Conservation (phyloP, 306 rosid genomes). For the Pyrus pyrifolia region DNA sequence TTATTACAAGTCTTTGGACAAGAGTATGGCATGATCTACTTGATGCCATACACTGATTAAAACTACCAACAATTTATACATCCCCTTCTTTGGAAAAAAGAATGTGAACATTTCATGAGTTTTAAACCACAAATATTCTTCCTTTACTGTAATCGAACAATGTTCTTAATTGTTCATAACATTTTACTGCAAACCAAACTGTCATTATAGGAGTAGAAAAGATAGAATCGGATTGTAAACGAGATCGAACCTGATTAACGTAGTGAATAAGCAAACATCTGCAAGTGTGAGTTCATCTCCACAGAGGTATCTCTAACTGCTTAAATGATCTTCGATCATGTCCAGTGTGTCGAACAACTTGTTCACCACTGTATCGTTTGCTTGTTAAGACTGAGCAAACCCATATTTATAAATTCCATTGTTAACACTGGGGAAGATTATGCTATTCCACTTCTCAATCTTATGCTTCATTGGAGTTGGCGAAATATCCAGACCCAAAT, state of each 20-base stretch:
- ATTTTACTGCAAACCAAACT: too few species aligned
- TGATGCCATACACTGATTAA: too few species aligned
- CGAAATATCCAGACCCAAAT: constrained; percentile 57
- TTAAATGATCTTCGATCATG: constrained; percentile 53
- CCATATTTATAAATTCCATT: constrained; percentile 92
- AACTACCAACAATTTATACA: too few species aligned
- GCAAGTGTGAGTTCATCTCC: constrained; percentile 59
- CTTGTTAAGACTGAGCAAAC: constrained; percentile 91
- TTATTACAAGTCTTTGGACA: too few species aligned
- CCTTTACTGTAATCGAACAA: too few species aligned
- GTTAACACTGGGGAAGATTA: constrained; percentile 72
- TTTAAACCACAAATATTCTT: too few species aligned
- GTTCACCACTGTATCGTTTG: constrained; percentile 59
- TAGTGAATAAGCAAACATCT: constrained; percentile 68
- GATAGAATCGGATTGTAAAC: constrained; percentile 28
- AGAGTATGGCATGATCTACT: too few species aligned
- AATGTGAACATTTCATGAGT: too few species aligned
- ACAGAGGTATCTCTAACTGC: constrained; percentile 45
- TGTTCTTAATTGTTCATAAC: too few species aligned
- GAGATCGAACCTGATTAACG: constrained; percentile 65
- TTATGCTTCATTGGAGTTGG: constrained; percentile 47
- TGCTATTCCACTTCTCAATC: constrained; percentile 69
- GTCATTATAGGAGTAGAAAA: too few species aligned
- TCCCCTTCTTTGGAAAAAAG: too few species aligned
- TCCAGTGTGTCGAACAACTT: constrained; percentile 58